These are phyloP conservation scores for Melampsora americana DNA, from an alignment of 1,284 basidiomycete genomes.

Conservation along the genomic window DNA sequence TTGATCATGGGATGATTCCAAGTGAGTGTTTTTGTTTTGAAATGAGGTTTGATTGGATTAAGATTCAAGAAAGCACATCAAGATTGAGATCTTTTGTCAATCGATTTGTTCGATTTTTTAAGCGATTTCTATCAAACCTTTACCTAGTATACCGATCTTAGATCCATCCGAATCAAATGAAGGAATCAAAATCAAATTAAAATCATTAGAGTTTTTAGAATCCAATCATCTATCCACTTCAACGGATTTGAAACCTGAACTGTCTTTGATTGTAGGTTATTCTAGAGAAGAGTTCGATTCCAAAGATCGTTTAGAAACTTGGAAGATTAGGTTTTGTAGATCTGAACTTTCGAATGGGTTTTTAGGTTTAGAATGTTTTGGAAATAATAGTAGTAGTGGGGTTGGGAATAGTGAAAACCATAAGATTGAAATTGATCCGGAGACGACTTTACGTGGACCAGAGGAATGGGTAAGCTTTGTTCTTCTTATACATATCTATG, in stretches of 20 bases:
- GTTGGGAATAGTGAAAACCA: background rate
- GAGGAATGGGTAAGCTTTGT: constrained; percentile 14
- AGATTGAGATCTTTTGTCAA: too few species aligned
- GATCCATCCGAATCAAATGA: constrained; percentile 9
- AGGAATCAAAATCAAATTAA: background rate
- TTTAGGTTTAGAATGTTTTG: constrained; percentile 8
- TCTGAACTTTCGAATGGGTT: constrained; percentile 14
- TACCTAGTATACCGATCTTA: constrained; percentile 9
- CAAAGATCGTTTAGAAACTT: constrained; percentile 4
- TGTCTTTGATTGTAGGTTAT: background rate
- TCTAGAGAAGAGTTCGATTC: background rate
- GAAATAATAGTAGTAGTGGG: too few species aligned
- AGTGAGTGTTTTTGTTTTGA: constrained; percentile 7
- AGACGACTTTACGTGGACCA: background rate
- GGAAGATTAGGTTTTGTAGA: constrained; percentile 10
- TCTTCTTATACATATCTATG: too few species aligned
- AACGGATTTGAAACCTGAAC: background rate
- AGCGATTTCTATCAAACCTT: constrained; percentile 11
- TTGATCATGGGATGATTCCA: constrained; percentile 10
- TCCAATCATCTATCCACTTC: background rate
- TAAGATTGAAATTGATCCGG: background rate
- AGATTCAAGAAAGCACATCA: background rate
- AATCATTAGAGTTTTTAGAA: background rate
- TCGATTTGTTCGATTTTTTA: background rate
- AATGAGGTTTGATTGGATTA: too few species aligned